Percentiles rank a stretch among this genome's conserved stretches.
phyloP scores from a whole-genome alignment of 2,329 filamentous ascomycete species.

The Botryotinia globosa region DNA sequence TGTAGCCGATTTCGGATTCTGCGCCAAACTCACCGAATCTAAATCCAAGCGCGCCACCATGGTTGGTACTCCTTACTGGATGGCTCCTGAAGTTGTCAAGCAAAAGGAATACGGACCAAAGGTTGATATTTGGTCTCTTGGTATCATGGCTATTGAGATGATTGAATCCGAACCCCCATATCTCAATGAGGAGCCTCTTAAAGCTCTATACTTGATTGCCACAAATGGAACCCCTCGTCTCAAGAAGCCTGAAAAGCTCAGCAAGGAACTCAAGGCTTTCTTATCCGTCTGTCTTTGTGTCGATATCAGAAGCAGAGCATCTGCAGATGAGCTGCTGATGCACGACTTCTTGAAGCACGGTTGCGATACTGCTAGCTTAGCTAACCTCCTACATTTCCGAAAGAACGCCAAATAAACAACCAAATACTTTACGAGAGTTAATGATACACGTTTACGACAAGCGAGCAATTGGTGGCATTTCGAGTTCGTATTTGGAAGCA shows the following conservation, averaged over 20 bases:
- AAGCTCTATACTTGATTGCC: constrained; percentile 92
- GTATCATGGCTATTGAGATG: constrained; percentile 99
- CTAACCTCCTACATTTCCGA: constrained; percentile 86
- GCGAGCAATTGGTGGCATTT: constrained; percentile 15
- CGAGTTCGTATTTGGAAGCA: constrained; percentile 12
- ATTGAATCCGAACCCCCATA: constrained; percentile 98
- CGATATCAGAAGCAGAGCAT: constrained; percentile 91
- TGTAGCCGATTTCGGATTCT: constrained; percentile 94
- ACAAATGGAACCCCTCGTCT: constrained; percentile 93
- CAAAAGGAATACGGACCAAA: constrained; percentile 97
- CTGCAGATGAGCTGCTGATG: constrained; percentile 80
- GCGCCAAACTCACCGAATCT: constrained; percentile 94
- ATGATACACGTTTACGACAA: constrained; percentile 19
- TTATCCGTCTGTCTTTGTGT: constrained; percentile 94
- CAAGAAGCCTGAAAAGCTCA: constrained; percentile 97
- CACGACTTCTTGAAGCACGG: constrained; percentile 95
- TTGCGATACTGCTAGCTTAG: constrained; percentile 76
- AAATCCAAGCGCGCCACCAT: constrained; percentile 98
- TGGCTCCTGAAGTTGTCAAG: constrained; percentile 97
- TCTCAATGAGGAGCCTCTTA: constrained; percentile 87
- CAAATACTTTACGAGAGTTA: constrained; percentile 9
- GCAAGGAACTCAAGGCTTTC: constrained; percentile 97
- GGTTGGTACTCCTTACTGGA: constrained; percentile 99
- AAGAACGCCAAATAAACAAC: constrained; percentile 59
- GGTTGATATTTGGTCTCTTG: constrained; percentile 97